phyloP scores from a whole-genome alignment of 768 basidiomycete genomes.

The Xerocomellus chrysenteron region DNA sequence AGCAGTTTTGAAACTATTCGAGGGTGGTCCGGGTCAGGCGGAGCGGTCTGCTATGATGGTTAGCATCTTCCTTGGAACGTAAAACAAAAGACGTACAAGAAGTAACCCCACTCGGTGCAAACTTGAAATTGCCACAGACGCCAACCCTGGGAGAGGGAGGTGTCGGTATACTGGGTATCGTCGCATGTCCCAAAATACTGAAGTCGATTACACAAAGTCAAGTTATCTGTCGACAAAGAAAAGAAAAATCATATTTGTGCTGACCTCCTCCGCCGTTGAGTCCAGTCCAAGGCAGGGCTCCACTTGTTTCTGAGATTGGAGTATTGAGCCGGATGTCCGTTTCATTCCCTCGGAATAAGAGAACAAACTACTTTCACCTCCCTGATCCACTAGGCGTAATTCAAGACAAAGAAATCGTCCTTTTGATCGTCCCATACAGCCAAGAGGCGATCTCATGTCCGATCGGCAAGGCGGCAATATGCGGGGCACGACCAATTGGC shows the following conservation, averaged over 20 bases:
- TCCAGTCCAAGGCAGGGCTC: slow-evolving; percentile 51
- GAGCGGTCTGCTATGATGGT: slow-evolving; percentile 54
- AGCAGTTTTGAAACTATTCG: slow-evolving; percentile 79
- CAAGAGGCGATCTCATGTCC: slow-evolving; percentile 51
- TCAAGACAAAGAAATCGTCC: slow-evolving; percentile 60
- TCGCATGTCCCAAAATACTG: slow-evolving; percentile 89
- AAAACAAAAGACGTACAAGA: slow-evolving; percentile 49
- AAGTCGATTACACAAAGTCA: neutral
- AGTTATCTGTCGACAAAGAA: neutral
- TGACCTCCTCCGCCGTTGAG: slow-evolving; percentile 49
- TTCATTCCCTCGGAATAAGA: neutral
- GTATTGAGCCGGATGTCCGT: neutral
- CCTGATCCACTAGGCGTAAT: slow-evolving; percentile 78
- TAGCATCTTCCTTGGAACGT: neutral
- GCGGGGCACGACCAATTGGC: slow-evolving; percentile 35
- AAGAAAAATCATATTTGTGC: slow-evolving; percentile 5
- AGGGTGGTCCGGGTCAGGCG: slow-evolving; percentile 66
- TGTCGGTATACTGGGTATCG: slow-evolving; percentile 60
- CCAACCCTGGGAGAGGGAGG: slow-evolving; percentile 72
- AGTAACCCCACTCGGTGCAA: slow-evolving; percentile 96
- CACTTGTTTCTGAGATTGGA: slow-evolving; percentile 46
- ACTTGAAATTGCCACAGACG: slow-evolving; percentile 89
- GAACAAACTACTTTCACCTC: slow-evolving; percentile 41
- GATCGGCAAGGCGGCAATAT: slow-evolving; percentile 43
- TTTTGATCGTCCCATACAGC: slow-evolving; percentile 44